These are phyloP conservation scores for Aphanomyces astaci DNA, from an alignment of 352 stramenopile species.

Conservation along the genomic window DNA sequence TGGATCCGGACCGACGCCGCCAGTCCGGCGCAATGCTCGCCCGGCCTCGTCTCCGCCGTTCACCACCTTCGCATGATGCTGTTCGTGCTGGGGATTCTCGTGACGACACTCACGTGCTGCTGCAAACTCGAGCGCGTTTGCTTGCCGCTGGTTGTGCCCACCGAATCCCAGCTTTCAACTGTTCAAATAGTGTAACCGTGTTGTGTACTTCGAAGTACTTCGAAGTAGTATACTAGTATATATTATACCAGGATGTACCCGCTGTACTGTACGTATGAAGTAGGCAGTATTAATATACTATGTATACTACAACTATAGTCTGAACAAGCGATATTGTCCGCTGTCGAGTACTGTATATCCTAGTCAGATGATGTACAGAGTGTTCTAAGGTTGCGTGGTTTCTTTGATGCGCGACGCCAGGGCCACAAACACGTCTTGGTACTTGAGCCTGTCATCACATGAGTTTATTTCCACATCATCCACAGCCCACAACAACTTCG, in stretches of 20 bases:
- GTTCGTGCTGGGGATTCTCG: neutral
- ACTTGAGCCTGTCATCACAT: constrained; percentile 23
- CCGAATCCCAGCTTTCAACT: neutral
- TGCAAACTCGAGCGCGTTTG: constrained; percentile 18
- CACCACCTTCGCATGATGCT: neutral
- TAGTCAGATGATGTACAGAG: neutral
- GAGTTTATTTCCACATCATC: too few relatives aligned
- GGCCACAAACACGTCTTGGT: constrained; percentile 61
- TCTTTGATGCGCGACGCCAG: constrained; percentile 68
- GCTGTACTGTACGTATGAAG: too few relatives aligned
- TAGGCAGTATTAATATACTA: too few relatives aligned
- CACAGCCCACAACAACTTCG: neutral
- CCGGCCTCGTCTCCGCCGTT: constrained; percentile 1
- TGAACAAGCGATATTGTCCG: too few relatives aligned
- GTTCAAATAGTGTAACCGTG: neutral
- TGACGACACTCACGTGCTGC: constrained; percentile 7
- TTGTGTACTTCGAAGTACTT: too few relatives aligned
- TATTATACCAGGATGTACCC: too few relatives aligned
- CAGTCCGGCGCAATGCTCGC: neutral
- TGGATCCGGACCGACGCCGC: neutral
- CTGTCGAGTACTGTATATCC: neutral
- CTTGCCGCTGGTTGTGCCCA: neutral
- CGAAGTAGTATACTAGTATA: too few relatives aligned
- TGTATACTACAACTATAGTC: too few relatives aligned
- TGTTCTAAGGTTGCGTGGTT: neutral